Evolutionary conservation across 768 basidiomycete species (phyloP).

Genomic region (Mycena latifolia): DNA sequence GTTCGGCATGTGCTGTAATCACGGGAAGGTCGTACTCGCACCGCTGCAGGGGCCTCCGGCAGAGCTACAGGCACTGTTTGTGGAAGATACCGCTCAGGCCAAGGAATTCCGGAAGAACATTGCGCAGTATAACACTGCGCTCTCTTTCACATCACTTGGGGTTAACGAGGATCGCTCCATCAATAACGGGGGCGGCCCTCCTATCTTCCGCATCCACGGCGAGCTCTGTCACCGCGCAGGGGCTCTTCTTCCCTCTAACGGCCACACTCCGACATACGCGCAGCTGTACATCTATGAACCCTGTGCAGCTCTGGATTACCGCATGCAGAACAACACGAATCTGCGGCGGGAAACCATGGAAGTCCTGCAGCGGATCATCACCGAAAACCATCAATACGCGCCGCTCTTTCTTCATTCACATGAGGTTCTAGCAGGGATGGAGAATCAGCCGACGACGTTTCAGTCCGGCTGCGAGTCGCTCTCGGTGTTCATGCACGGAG

Average conservation of each 20-base stretch:
- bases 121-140: constrained; percentile 49
- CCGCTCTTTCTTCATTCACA: constrained; percentile 38
- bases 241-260: constrained; percentile 41
- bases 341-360: constrained; percentile 24
- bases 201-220: constrained; percentile 44
- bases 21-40: constrained; percentile 41
- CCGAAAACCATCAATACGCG: constrained; percentile 31
- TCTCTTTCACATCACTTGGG: constrained; percentile 51
- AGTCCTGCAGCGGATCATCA: constrained; percentile 35
- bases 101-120: constrained; percentile 48
- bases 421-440: constrained; percentile 24
- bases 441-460: constrained; percentile 20
- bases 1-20: constrained; percentile 47
- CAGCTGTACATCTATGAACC: constrained; percentile 58
- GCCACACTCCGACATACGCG: constrained; percentile 44
- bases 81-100: neutral
- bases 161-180: constrained; percentile 40
- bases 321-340: constrained; percentile 34
- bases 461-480: constrained; percentile 34
- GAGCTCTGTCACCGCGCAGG: constrained; percentile 49
- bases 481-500: constrained; percentile 41
- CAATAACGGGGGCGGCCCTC: constrained; percentile 43
- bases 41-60: constrained; percentile 25
- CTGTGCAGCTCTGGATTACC: constrained; percentile 34
- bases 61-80: constrained; percentile 22